Evolutionary conservation across 2,329 filamentous ascomycete genomes (phyloP), one percentile per base, ranked within the genome.

Genomic region (Pseudocercospora crystallina): DNA sequence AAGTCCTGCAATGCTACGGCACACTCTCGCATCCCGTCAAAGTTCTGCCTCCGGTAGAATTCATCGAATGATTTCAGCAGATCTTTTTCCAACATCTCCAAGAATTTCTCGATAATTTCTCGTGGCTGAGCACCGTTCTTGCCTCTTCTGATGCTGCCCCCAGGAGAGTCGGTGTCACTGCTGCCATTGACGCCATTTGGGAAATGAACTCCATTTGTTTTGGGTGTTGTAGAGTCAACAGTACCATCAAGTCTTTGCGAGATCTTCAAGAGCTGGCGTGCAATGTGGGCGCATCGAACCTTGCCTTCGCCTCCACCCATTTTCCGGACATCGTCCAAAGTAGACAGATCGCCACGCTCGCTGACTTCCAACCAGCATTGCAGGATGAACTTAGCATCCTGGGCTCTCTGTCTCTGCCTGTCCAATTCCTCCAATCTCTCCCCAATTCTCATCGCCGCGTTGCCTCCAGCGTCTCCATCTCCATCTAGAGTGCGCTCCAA

Each of bases 1-100:
- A 99, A 99, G 71, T 97, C 94, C 67, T 94, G 82, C 56, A 99
- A 77, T 36, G 96, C 94, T 64, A 89, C 89, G 47, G 95, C 89
- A 68, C 94, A 99, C 68, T 97, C 94, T 74, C 89, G 86, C 95
- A 99, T 99, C 64, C 95, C 91, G 60, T 96, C 90, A 65, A 95
- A 96, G 71, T 97, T 96, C 64, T 95, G 90, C 61, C 87, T 85
- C 57, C 91, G 82, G 70, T 97, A 97, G 75, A 92, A 96, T 66
- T 95, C 90, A 76, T 99, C 95, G 72, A 99, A 99, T 65, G 96
- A 92, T 69, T 91, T 90, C 54, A 99, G 75, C 34, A 99, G 77
- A 66, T 99, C 94, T 67, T 97, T 95, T 71, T 99, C 94, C 51
- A 99, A 73, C 1, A 89, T 91, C 69, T 99, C 94, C 20, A 91